Percentiles rank a stretch among this genome's conserved stretches.
Conservation (phyloP, 1,284 basidiomycete species). For the Trichosporon sp. region DNA sequence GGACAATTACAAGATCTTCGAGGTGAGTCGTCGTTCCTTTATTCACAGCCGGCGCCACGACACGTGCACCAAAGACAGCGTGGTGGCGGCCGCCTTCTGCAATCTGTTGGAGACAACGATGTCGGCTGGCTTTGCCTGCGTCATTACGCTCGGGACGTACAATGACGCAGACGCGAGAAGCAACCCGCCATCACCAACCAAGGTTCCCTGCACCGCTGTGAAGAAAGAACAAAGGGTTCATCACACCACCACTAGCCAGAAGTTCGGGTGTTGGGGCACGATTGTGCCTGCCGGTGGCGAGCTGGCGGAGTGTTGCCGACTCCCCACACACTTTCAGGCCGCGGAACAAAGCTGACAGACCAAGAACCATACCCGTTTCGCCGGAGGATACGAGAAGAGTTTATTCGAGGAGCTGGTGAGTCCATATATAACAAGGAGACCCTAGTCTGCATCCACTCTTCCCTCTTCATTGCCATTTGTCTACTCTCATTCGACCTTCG, state of each 20-base stretch:
- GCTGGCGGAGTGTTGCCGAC: not conserved
- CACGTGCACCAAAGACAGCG: not conserved
- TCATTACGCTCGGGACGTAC: not conserved
- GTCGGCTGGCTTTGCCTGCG: not conserved
- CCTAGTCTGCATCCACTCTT: not conserved
- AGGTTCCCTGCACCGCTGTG: not conserved
- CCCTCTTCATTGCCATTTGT: not conserved
- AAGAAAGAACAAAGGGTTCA: not conserved
- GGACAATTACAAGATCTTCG: slow-evolving; percentile 7
- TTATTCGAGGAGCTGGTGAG: slow-evolving; percentile 1
- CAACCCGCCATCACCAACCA: not conserved
- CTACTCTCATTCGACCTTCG: not conserved
- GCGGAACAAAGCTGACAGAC: not conserved
- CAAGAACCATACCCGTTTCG: not conserved
- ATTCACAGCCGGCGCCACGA: not conserved
- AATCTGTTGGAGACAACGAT: not conserved
- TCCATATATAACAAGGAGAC: not conserved
- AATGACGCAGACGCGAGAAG: not conserved
- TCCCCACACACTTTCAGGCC: not conserved
- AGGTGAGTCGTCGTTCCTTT: not conserved
- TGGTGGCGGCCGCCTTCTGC: not conserved
- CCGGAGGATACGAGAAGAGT: not conserved
- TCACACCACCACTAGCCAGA: not conserved
- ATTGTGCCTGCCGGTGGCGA: not conserved
- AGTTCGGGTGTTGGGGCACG: not conserved